Percentiles rank a stretch among this genome's conserved stretches.
phyloP scores from a whole-genome alignment of 2,329 filamentous ascomycete genomes.

The Parasarocladium wereldwijsianum region DNA sequence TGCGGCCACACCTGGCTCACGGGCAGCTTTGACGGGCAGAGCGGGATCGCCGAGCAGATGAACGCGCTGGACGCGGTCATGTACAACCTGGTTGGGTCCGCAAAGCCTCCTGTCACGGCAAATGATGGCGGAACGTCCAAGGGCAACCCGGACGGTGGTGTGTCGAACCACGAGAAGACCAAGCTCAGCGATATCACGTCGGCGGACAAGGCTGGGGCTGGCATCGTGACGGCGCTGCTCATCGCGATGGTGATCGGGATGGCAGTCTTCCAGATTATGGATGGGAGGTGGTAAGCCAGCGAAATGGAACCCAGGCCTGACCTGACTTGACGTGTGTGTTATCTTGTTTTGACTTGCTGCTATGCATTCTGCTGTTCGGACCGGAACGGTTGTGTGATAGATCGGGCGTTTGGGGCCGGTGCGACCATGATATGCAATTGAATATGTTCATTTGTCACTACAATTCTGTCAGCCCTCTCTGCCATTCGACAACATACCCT shows the following conservation, averaged over 20 bases:
- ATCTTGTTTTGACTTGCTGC: too few species aligned
- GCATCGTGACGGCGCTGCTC: conserved; percentile 37
- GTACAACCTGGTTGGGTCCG: conserved; percentile 37
- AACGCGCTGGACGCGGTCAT: conserved; percentile 49
- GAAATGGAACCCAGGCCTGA: too few species aligned
- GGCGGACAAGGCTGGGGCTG: conserved; percentile 39
- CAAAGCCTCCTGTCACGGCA: conserved; percentile 31
- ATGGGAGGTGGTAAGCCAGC: conserved; percentile 8
- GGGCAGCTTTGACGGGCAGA: conserved; percentile 39
- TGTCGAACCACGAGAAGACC: conserved; percentile 14
- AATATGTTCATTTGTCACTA: too few species aligned
- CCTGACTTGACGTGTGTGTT: too few species aligned
- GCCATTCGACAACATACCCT: too few species aligned
- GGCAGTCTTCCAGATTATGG: conserved; percentile 31
- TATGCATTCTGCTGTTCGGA: too few species aligned
- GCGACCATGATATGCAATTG: too few species aligned
- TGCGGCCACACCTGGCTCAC: conserved; percentile 55
- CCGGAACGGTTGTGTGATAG: too few species aligned
- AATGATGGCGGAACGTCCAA: conserved; percentile 43
- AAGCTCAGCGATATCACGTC: conserved; percentile 24
- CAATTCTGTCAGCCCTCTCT: too few species aligned
- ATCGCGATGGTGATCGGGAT: conserved; percentile 32
- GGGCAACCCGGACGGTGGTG: conserved; percentile 33
- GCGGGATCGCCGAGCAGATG: conserved; percentile 57
- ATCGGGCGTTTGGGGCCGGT: too few species aligned